Conservation (phyloP, 352 stramenopile genomes). For the Phytophthora sp. region DNA sequence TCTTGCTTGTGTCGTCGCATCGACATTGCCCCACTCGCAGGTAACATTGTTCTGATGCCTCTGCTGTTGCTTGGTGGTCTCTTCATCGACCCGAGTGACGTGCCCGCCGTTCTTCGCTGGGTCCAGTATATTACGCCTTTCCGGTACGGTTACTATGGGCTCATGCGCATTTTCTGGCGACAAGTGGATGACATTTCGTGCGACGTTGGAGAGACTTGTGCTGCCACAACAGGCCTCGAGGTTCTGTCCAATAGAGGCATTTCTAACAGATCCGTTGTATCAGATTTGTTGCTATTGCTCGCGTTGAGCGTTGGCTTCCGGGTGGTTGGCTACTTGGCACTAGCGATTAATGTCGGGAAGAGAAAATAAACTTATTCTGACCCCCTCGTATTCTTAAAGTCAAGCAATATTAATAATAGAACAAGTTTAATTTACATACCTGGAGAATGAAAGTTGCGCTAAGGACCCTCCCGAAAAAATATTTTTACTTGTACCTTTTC, state of each 20-base stretch:
- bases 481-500: no score
- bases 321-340: slow-evolving; percentile 35
- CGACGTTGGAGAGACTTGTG: slow-evolving; percentile 25
- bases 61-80: slow-evolving; percentile 57
- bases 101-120: slow-evolving; percentile 49
- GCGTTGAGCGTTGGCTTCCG: slow-evolving; percentile 41
- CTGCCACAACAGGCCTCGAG: slow-evolving; percentile 34
- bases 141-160: slow-evolving; percentile 54
- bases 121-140: slow-evolving; percentile 60
- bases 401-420: no score
- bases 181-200: slow-evolving; percentile 47
- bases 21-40: slow-evolving; percentile 49
- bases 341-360: slow-evolving; percentile 34
- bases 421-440: no score
- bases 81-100: slow-evolving; percentile 49
- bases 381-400: no score
- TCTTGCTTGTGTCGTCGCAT: slow-evolving; percentile 46
- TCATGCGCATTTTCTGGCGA: slow-evolving; percentile 58
- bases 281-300: slow-evolving; percentile 34
- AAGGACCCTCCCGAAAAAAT: no score
- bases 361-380: slow-evolving; percentile 19
- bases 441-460: no score
- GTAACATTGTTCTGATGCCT: slow-evolving; percentile 47
- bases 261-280: slow-evolving; percentile 27
- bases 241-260: slow-evolving; percentile 48